Evolutionary conservation across 2,329 filamentous ascomycete genomes (phyloP), one percentile per base, ranked within the genome.

Genomic region (Xylariaceae sp.): DNA sequence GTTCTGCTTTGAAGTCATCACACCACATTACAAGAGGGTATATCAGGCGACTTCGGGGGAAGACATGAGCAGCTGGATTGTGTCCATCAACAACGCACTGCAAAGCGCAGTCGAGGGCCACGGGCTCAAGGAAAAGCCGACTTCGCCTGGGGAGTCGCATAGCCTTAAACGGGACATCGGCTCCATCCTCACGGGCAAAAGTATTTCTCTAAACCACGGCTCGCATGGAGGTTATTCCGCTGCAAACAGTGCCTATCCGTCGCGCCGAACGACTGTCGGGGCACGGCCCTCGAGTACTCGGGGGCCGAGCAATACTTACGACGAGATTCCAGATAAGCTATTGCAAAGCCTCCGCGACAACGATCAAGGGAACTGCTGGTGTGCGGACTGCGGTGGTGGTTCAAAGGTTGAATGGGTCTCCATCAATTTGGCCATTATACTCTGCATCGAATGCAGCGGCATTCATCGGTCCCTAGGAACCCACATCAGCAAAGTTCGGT

Each of bases 1-100:
- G 4, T 98, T 98, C 64, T 97, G 91, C 65, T 98, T 98, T 55
- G 93, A 98, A 66, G 88, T 98, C 38, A 97, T 98, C 45, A 98
- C 93, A 1, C 94, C 94, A 8, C 87, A 93, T 37, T 97, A 85
- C 64, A 97, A 94, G 55, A 83, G 93, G 41, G 90, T 97, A 13
- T 98, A 97, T 64, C 93, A 98, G 67, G 93, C 91, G 31, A 96
- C 91, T 2, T 95, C 91, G 0, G 93, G 97, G 65, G 93, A 98
- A 30, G 93, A 98, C 56, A 95, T 98, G 88, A 89, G 85, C 60
- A 91, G 82, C 53, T 98, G 93, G 93, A 98, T 98, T 54, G 76
- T 79, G 17, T 85, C 93, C 16, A 94, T 98, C 68, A 98, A 98
- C 65, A 98, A 97, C 59, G 94, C 93, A 9, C 71, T 97, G 30